phyloP scores from a whole-genome alignment of 2,329 filamentous ascomycete species.

The Alternaria viburni region DNA sequence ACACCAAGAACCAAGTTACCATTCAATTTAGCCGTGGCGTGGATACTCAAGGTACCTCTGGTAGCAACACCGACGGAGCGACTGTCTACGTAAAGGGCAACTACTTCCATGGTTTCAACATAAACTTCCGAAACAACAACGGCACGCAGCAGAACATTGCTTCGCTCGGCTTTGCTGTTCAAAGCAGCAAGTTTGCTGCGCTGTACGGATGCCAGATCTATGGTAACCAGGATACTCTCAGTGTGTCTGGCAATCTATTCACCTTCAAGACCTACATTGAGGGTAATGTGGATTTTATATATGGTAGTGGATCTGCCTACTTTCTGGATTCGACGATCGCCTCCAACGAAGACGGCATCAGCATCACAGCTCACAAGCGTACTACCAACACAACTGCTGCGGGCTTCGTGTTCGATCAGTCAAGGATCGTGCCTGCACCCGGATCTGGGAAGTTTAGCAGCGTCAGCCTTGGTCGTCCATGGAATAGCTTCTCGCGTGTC shows the following conservation, averaged over 20 bases:
- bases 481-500: slow-evolving; percentile 28
- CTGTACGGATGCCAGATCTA: slow-evolving; percentile 48
- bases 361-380: slow-evolving; percentile 51
- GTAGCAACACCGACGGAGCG: slow-evolving; percentile 48
- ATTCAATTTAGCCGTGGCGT: slow-evolving; percentile 46
- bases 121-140: slow-evolving; percentile 51
- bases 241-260: slow-evolving; percentile 49
- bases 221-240: slow-evolving; percentile 50
- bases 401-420: slow-evolving; percentile 50
- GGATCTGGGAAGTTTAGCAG: slow-evolving; percentile 36
- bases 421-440: slow-evolving; percentile 37
- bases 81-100: slow-evolving; percentile 52
- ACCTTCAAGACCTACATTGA: slow-evolving; percentile 50
- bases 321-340: slow-evolving; percentile 51
- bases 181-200: slow-evolving; percentile 51
- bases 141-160: slow-evolving; percentile 48
- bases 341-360: slow-evolving; percentile 45
- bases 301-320: slow-evolving; percentile 53
- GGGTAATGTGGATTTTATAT: slow-evolving; percentile 54
- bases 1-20: slow-evolving; percentile 47
- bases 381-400: slow-evolving; percentile 46
- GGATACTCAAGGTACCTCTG: slow-evolving; percentile 45
- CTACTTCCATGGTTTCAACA: slow-evolving; percentile 50
- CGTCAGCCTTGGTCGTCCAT: slow-evolving; percentile 35
- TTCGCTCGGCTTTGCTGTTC: slow-evolving; percentile 50